Conservation (phyloP, 2,329 filamentous ascomycete species). For the Nannizziopsis barbatae region DNA sequence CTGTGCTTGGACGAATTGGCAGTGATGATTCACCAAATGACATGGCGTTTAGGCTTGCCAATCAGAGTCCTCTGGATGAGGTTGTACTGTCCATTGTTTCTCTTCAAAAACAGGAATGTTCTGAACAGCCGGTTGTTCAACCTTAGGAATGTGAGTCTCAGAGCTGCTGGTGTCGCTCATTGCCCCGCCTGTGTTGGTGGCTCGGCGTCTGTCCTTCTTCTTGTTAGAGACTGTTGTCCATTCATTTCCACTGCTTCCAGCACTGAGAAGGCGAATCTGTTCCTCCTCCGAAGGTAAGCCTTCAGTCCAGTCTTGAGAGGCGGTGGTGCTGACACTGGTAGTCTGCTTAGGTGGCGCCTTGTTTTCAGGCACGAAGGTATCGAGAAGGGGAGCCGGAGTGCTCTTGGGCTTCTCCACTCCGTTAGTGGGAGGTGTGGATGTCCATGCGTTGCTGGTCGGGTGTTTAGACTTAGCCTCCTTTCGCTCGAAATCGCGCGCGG, state of each 20-base stretch:
- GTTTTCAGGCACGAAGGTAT: conserved; percentile 32
- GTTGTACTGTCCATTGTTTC: conserved; percentile 19
- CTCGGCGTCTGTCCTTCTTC: conserved; percentile 43
- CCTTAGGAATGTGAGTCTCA: conserved; percentile 3
- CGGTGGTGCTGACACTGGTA: conserved; percentile 7
- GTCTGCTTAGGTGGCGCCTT: conserved; percentile 12
- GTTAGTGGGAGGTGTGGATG: conserved; percentile 20
- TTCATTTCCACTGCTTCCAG: conserved; percentile 39
- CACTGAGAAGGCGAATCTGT: conserved; percentile 44
- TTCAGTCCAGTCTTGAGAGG: conserved; percentile 34
- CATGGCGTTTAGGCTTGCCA: conserved; percentile 30
- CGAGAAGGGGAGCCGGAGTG: conserved; percentile 24
- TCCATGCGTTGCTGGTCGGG: conserved; percentile 43
- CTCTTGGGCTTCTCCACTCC: conserved; percentile 16
- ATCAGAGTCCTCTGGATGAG: conserved; percentile 37
- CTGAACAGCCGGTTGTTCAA: conserved; percentile 14
- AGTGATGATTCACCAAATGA: neutral
- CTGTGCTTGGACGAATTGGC: neutral
- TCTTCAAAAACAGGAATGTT: conserved; percentile 23
- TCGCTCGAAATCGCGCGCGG: conserved; percentile 70
- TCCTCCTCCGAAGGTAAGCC: conserved; percentile 50
- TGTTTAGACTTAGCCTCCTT: conserved; percentile 51
- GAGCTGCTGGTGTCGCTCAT: conserved; percentile 32
- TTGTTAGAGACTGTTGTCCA: conserved; percentile 54
- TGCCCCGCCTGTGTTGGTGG: conserved; percentile 32